These are phyloP conservation scores for Gamsiella multidivaricata DNA, from an alignment of 192 early-diverging fungal genomes.

Conservation along the genomic window DNA sequence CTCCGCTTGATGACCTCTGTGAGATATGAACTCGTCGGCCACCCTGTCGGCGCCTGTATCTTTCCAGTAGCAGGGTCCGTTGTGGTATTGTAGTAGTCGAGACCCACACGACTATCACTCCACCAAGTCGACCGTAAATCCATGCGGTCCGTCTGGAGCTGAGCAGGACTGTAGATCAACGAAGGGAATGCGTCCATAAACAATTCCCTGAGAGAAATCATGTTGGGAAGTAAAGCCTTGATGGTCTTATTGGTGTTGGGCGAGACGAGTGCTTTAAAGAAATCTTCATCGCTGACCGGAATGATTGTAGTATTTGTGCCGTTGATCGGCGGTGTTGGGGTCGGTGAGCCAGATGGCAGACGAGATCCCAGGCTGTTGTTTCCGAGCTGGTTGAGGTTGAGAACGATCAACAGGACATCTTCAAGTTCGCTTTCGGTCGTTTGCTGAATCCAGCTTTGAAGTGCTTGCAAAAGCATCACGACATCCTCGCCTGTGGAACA, in stretches of 20 bases:
- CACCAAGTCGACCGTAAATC: slow-evolving; percentile 31
- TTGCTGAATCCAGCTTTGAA: slow-evolving; percentile 21
- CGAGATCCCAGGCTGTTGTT: slow-evolving; percentile 25
- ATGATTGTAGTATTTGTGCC: background rate
- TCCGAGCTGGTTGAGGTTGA: slow-evolving; percentile 43
- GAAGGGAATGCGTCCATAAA: slow-evolving; percentile 30
- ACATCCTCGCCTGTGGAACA: slow-evolving; percentile 44
- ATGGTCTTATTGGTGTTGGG: slow-evolving; percentile 43
- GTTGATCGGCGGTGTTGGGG: background rate
- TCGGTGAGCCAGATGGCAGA: background rate
- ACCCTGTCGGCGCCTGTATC: slow-evolving; percentile 20
- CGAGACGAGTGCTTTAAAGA: slow-evolving; percentile 14
- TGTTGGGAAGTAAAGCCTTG: slow-evolving; percentile 22
- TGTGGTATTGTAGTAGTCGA: slow-evolving; percentile 47
- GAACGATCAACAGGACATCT: slow-evolving; percentile 30
- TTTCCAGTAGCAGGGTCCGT: slow-evolving; percentile 12
- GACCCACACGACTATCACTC: slow-evolving; percentile 25
- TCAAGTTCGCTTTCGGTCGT: slow-evolving; percentile 13
- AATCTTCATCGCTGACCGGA: slow-evolving; percentile 27
- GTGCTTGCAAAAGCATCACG: slow-evolving; percentile 18
- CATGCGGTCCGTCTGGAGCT: slow-evolving; percentile 17
- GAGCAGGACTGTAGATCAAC: slow-evolving; percentile 25
- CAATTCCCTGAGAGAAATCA: slow-evolving; percentile 29
- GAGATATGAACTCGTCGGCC: slow-evolving; percentile 44
- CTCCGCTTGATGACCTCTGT: slow-evolving; percentile 13